Evolutionary conservation across 2,329 filamentous ascomycete species (phyloP), one percentile per base, ranked within the genome.

Genomic region (Ophiostoma himal-ulmi): DNA sequence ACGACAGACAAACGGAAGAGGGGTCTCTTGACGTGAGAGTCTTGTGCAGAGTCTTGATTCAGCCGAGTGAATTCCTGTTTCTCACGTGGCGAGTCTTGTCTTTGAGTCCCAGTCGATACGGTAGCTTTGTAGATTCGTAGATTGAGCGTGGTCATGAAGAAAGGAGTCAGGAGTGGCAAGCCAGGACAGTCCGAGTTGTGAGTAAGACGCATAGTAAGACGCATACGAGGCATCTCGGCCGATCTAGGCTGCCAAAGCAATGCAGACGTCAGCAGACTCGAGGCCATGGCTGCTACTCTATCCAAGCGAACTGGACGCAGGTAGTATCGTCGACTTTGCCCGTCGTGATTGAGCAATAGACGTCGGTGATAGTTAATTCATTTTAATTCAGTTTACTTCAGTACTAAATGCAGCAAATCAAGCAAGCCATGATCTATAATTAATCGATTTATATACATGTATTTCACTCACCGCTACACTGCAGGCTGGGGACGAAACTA

Each of bases 391-490:
- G 30, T 48, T 30, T 30, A 30, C 6, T 54, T 26, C 52, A 26
- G 30, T 57, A 11, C 10, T 14, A 2, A 57, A 57, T n/a, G n/a
- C 44, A 57, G 13, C 48, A 3, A 57, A 2, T 26, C 52, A 57
- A 26, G 14, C 39, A 26, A 26, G 22, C 30, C 52, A 57, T 17
- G 44, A 48, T 44, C 41, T 17, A 6, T 5, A 44, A 26, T 26
- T 34, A 30, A 62, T 62, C 57, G 57, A 62, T 62, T 26, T 17
- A 62, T 34, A 11, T 64, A 39, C 39, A 36, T n/a, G 14, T 39
- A 39, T 65, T 37, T 65, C 36, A 65, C 62, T 65, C 62, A 65
- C 62, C 62, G 62, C 62, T 65, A 65, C 62, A 65, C 60, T 64
- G 60, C 10, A 30, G 60, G 60, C 30, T 37, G 57, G 26, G 17